A percentile compares a stretch with the other conserved stretches of the same genome.
These are phyloP conservation scores for Solanum pennellii DNA, from an alignment of 257 asterid species.

Conservation along the genomic window DNA sequence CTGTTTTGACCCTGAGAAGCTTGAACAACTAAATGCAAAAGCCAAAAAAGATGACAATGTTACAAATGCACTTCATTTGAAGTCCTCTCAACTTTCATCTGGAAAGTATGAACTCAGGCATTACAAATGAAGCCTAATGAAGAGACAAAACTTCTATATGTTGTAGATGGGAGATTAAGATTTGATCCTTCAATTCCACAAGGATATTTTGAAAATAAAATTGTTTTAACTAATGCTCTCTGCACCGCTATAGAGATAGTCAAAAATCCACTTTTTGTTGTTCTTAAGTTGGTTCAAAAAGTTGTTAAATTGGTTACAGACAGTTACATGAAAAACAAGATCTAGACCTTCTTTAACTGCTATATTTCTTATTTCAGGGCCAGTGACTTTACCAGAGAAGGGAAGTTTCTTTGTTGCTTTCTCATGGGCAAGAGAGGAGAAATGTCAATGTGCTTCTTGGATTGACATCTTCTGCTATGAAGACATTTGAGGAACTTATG, in stretches of 20 bases:
- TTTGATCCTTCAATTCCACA: no score
- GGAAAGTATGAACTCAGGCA: constrained; percentile 63
- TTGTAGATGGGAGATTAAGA: no score
- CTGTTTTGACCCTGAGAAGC: constrained; percentile 61
- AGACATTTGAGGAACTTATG: constrained; percentile 55
- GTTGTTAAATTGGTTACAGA: constrained; percentile 32
- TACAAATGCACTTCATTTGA: constrained; percentile 69
- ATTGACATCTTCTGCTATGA: constrained; percentile 49
- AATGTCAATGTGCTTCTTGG: constrained; percentile 28
- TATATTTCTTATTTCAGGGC: constrained; percentile 76
- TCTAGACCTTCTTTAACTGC: constrained; percentile 71
- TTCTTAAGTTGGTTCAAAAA: no score
- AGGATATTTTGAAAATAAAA: no score
- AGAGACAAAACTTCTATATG: no score
- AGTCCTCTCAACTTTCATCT: constrained; percentile 68
- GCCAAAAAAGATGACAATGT: constrained; percentile 42
- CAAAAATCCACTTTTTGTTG: no score
- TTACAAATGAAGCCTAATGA: constrained; percentile 19
- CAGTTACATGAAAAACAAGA: constrained; percentile 58
- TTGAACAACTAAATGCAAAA: background rate
- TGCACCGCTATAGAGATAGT: no score
- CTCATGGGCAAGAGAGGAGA: constrained; percentile 69
- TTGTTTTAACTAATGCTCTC: no score
- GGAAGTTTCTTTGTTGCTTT: constrained; percentile 71
- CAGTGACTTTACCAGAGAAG: constrained; percentile 67